Conservation (phyloP, 208 protist species). For the Phytomonas serpens region DNA sequence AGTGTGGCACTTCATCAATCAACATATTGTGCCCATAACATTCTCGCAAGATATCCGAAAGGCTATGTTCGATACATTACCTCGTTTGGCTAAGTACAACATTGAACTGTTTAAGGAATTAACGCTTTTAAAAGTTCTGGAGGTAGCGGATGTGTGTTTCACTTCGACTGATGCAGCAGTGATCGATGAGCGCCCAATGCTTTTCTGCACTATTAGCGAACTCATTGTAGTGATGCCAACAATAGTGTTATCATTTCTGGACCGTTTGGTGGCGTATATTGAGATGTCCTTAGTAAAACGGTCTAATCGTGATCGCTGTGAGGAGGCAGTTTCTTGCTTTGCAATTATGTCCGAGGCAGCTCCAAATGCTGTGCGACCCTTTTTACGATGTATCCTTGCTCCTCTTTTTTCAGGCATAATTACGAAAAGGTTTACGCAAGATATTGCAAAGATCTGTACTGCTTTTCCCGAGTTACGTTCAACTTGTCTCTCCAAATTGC, state of each 20-base stretch:
- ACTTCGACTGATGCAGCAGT: constrained; percentile 19
- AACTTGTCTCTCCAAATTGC: constrained; percentile 80
- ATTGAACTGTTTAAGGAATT: constrained; percentile 41
- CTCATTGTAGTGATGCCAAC: constrained; percentile 59
- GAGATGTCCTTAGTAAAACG: constrained; percentile 45
- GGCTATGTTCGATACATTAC: constrained; percentile 51
- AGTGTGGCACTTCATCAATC: constrained; percentile 53
- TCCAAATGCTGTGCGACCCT: constrained; percentile 68
- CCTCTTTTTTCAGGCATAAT: constrained; percentile 65
- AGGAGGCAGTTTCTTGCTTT: constrained; percentile 79
- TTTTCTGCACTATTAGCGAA: constrained; percentile 54
- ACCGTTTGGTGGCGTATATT: constrained; percentile 75
- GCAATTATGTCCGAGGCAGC: constrained; percentile 59
- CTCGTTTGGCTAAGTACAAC: constrained; percentile 75
- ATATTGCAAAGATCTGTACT: constrained; percentile 78
- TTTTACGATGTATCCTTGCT: constrained; percentile 62
- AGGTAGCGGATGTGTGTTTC: constrained; percentile 39
- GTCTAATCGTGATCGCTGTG: constrained; percentile 47
- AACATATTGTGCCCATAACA: constrained; percentile 21
- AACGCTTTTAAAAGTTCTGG: constrained; percentile 33
- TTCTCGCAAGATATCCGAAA: constrained; percentile 26
- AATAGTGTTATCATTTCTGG: constrained; percentile 51
- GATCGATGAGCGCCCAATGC: constrained; percentile 40
- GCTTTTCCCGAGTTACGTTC: constrained; percentile 86
- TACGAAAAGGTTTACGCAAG: constrained; percentile 62